These are phyloP conservation scores for Macrocybe gigantea DNA, from an alignment of 768 basidiomycete species.

Conservation along the genomic window DNA sequence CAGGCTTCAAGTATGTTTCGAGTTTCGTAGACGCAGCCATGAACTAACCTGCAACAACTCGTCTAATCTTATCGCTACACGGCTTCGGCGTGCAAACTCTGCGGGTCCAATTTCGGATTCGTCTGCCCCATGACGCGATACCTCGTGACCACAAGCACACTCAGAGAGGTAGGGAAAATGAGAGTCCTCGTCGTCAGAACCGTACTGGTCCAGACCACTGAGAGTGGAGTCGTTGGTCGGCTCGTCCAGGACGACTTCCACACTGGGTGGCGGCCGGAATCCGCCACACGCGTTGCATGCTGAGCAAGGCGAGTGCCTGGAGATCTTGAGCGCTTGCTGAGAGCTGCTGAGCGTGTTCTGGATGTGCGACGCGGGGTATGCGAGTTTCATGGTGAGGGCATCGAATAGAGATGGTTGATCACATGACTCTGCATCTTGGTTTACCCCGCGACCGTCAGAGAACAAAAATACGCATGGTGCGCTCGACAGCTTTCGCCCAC, in stretches of 20 bases:
- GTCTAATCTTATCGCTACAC: conserved; percentile 75
- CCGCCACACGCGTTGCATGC: conserved; percentile 63
- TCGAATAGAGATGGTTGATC: not conserved
- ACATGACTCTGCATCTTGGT: not conserved
- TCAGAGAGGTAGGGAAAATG: conserved; percentile 45
- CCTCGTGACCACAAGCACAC: conserved; percentile 69
- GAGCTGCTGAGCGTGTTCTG: conserved; percentile 40
- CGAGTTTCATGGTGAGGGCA: conserved; percentile 46
- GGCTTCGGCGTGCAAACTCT: conserved; percentile 67
- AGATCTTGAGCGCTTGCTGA: conserved; percentile 67
- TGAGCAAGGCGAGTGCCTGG: conserved; percentile 72
- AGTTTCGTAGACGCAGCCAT: conserved; percentile 1
- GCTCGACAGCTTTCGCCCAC: too few relatives aligned
- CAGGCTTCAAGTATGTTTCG: not conserved
- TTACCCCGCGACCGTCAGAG: too few relatives aligned
- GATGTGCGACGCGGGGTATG: conserved; percentile 61
- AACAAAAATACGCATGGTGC: too few relatives aligned
- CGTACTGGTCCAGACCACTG: conserved; percentile 56
- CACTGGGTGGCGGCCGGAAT: conserved; percentile 56
- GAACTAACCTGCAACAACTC: conserved; percentile 69
- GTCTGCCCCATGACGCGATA: conserved; percentile 62
- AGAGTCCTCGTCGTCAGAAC: conserved; percentile 64
- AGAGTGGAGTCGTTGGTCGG: conserved; percentile 42
- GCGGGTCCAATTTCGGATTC: conserved; percentile 45
- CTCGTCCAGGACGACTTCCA: conserved; percentile 56